These are phyloP conservation scores for Xylariaceae sp. DNA, from an alignment of 2,329 filamentous ascomycete species.

Conservation along the genomic window DNA sequence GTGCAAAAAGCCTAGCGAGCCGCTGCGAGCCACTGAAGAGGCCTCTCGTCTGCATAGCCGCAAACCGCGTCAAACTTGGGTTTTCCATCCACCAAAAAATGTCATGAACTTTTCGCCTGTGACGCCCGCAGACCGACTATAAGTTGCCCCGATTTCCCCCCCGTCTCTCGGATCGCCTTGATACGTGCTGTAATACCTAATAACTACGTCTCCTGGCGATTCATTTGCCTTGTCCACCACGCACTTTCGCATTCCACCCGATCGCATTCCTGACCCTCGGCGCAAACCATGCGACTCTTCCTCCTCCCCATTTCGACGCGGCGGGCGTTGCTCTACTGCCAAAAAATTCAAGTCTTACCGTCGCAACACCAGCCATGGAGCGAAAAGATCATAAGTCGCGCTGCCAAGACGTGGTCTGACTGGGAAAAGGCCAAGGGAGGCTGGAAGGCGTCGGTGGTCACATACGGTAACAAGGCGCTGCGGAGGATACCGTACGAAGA, in stretches of 20 bases:
- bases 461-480: conserved; percentile 80
- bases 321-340: conserved; percentile 87
- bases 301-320: conserved; percentile 89
- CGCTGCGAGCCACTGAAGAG: neutral
- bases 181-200: neutral
- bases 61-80: neutral
- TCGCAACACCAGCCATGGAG: conserved; percentile 50
- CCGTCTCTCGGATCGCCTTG: neutral
- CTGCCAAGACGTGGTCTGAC: conserved; percentile 69
- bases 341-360: conserved; percentile 59
- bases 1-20: too few species aligned
- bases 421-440: conserved; percentile 82
- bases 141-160: neutral
- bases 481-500: conserved; percentile 91
- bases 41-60: neutral
- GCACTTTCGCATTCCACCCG: neutral
- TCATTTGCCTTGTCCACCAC: neutral
- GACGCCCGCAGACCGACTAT: neutral
- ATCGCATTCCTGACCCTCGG: conserved; percentile 1
- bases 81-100: neutral
- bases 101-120: conserved; percentile 1
- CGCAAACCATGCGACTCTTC: conserved; percentile 73
- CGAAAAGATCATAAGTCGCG: conserved; percentile 67
- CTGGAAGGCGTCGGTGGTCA: conserved; percentile 84
- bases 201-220: neutral